Conservation (phyloP, 768 basidiomycete genomes). For the Leccinum longicurvipes region DNA sequence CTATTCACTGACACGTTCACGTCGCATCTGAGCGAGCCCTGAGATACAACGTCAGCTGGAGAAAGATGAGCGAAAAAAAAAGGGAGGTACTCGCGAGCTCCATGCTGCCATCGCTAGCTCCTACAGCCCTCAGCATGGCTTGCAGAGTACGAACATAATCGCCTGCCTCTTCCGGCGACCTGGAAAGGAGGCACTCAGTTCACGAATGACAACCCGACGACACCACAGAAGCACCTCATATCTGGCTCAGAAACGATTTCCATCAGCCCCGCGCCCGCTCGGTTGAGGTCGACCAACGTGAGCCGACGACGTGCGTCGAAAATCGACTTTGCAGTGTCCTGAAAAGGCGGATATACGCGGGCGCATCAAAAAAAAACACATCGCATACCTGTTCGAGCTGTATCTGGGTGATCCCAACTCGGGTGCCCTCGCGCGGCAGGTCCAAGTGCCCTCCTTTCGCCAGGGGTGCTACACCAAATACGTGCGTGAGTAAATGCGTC, state of each 20-base stretch:
- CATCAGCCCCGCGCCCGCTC: slow-evolving; percentile 87
- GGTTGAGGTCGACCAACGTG: slow-evolving; percentile 80
- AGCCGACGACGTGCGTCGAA: slow-evolving; percentile 47
- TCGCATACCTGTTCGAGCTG: slow-evolving; percentile 86
- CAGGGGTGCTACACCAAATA: slow-evolving; percentile 62
- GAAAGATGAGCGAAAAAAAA: neutral
- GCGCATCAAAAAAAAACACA: neutral
- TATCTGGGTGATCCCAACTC: slow-evolving; percentile 87
- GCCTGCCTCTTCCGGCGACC: slow-evolving; percentile 85
- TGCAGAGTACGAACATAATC: slow-evolving; percentile 84
- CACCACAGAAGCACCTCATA: slow-evolving; percentile 49
- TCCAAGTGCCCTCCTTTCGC: slow-evolving; percentile 63
- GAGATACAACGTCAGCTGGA: slow-evolving; percentile 1
- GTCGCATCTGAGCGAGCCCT: slow-evolving; percentile 95
- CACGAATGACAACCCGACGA: neutral
- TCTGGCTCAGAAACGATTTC: slow-evolving; percentile 97
- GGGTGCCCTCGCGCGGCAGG: slow-evolving; percentile 37
- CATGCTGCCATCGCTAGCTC: slow-evolving; percentile 95
- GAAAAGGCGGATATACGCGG: neutral
- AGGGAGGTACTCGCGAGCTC: slow-evolving; percentile 63
- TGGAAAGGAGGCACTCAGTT: slow-evolving; percentile 19
- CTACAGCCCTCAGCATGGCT: slow-evolving; percentile 73
- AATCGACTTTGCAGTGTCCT: slow-evolving; percentile 93
- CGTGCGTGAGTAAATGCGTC: neutral
- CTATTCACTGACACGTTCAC: slow-evolving; percentile 91